Base-by-base conservation (phyloP, 2,329 filamentous ascomycete genomes). In the Didymella lethalis region DNA sequence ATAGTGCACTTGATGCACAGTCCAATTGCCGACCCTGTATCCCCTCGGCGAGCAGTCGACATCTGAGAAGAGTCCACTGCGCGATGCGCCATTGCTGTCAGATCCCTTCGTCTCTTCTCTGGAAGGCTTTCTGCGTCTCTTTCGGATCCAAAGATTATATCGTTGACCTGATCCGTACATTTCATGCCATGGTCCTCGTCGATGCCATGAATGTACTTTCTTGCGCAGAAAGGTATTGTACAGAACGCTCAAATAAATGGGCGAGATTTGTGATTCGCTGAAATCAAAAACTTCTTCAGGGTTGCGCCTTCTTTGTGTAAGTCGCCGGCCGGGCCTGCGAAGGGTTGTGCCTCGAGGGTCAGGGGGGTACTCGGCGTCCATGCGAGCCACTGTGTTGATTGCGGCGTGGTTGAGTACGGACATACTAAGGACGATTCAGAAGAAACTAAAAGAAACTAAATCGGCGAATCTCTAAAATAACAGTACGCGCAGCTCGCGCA, bases 201-300 rank as follows among this genome's bases (percentile, higher is more conserved):
- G 31, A 16, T 34, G 31, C 31, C 31, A 34, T 11, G 11, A 12
- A 12, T 4, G n/a, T 18, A 40, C 36, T 20, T 18, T 40, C 36
- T 18, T 12, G 18, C 36, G n/a, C 10, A n/a, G 20, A n/a, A 45
- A 5, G 3, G 43, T 18, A 14, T 45, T 55, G 18, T 23, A n/a
- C 6, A 49, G 38, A 5, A 46, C 48, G 4, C 11, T n/a, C 2
- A 46, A 16, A 7, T 55, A 49, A 1, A 11, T 7, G 29, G n/a
- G 38, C 7, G 53, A 49, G 7, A 55, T 38, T 6, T 45, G 53
- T 4, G 45, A 55, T 36, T 44, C 12, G n/a, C 12, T 29, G 4
- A 49, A 31, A 7, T 49, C 38, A 1, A 49, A 47, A 2, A 23
- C 4, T 6, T 20, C 36, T 40, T 11, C n/a, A 4, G 7, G 2